Conservation (phyloP, 306 rosid genomes). For the Cicer cuneatum region DNA sequence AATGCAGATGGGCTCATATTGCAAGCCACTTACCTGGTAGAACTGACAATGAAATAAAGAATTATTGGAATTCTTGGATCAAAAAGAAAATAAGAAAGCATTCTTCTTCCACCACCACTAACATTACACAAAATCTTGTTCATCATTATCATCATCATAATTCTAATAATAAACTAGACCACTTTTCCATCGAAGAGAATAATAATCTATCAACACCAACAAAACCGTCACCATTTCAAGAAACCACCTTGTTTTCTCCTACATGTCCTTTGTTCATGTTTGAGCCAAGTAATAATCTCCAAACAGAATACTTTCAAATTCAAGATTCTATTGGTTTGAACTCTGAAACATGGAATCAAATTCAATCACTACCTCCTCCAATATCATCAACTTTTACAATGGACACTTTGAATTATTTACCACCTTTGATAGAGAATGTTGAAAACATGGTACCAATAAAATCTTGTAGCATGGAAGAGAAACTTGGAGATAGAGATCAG, state of each 20-base stretch:
- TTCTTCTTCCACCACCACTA: conserved; percentile 43
- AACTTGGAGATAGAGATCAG: conserved; percentile 46
- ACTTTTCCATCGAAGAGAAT: conserved; percentile 56
- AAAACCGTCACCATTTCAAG: conserved; percentile 50
- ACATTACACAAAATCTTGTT: conserved; percentile 13
- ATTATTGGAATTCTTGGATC: conserved; percentile 98
- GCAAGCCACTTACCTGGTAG: conserved; percentile 96
- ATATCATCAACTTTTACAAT: conserved; percentile 42
- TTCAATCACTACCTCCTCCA: conserved; percentile 49
- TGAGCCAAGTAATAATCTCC: conserved; percentile 52
- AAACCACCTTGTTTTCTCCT: conserved; percentile 60
- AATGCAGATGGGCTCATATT: conserved; percentile 93
- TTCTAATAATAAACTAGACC: conserved; percentile 56
- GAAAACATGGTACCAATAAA: conserved; percentile 54
- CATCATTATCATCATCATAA: conserved; percentile 55
- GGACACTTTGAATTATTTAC: conserved; percentile 59
- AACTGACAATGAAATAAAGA: conserved; percentile 96
- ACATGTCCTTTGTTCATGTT: conserved; percentile 82
- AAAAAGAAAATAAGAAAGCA: conserved; percentile 86
- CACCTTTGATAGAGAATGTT: conserved; percentile 75
- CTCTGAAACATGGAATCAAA: conserved; percentile 69
- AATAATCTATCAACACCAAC: conserved; percentile 46
- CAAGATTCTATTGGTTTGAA: conserved; percentile 45
- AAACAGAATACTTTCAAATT: conserved; percentile 54
- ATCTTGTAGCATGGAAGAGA: conserved; percentile 54